Evolutionary conservation across 805 yeast species (phyloP).

Genomic region (Nakazawaea populi): DNA sequence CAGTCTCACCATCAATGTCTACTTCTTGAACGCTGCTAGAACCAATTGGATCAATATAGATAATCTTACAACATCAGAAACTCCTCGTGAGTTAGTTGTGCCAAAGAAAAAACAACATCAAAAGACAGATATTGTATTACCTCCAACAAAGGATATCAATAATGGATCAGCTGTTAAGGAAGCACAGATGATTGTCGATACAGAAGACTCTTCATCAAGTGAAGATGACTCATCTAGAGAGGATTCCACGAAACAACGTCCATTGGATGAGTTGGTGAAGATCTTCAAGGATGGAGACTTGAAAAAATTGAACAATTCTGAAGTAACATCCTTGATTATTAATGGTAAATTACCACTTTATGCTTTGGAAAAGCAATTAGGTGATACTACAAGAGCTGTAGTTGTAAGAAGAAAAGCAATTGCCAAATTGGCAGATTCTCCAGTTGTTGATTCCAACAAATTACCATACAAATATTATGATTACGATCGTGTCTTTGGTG

Average conservation of each 20-base stretch:
- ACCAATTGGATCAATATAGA: slow-evolving; percentile 34
- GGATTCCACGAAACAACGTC: slow-evolving; percentile 27
- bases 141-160: background rate
- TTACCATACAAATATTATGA: slow-evolving; percentile 83
- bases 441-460: slow-evolving; percentile 62
- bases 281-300: slow-evolving; percentile 68
- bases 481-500: slow-evolving; percentile 94
- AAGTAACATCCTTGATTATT: slow-evolving; percentile 64
- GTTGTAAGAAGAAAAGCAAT: slow-evolving; percentile 89
- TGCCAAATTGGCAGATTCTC: slow-evolving; percentile 75
- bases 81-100: background rate
- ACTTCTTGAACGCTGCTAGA: slow-evolving; percentile 82
- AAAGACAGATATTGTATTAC: slow-evolving; percentile 3
- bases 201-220: slow-evolving; percentile 17
- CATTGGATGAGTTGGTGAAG: slow-evolving; percentile 59
- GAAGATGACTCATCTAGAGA: slow-evolving; percentile 22
- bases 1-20: slow-evolving; percentile 76
- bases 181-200: slow-evolving; percentile 27
- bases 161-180: slow-evolving; percentile 20
- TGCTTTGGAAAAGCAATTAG: slow-evolving; percentile 89
- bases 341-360: slow-evolving; percentile 83
- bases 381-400: slow-evolving; percentile 89
- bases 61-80: slow-evolving; percentile 14
- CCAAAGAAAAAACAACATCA: background rate
- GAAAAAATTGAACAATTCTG: slow-evolving; percentile 60